Conservation (phyloP, 1,139 yeast species). For the Taphrina sp. region DNA sequence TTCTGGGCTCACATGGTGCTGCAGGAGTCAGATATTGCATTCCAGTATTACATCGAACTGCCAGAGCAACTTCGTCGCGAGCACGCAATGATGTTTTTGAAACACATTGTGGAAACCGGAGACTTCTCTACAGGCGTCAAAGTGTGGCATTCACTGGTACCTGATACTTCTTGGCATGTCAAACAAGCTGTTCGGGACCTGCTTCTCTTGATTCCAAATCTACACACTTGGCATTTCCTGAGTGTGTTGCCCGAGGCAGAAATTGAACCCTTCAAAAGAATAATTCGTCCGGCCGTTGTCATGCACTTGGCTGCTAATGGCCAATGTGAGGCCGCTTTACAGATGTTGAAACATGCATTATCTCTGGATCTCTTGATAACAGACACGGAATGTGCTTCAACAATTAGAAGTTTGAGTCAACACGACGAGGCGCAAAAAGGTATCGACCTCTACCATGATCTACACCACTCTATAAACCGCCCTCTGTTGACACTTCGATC, state of each 20-base stretch:
- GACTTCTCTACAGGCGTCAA: slow-evolving; percentile 22
- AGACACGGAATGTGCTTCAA: background rate
- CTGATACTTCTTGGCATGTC: background rate
- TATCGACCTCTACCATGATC: background rate
- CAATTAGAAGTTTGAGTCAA: background rate
- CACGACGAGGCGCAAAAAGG: background rate
- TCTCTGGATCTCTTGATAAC: background rate
- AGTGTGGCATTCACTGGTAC: background rate
- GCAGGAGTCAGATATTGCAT: slow-evolving; percentile 15
- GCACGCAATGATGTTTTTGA: slow-evolving; percentile 3
- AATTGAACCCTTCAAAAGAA: background rate
- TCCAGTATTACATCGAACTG: slow-evolving; percentile 1
- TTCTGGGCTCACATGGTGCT: slow-evolving; percentile 29
- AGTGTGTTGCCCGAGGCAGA: background rate
- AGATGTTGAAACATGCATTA: background rate
- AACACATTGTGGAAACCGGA: slow-evolving; percentile 11
- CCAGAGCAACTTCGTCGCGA: background rate
- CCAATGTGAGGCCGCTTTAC: background rate
- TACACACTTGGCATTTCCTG: slow-evolving; percentile 21
- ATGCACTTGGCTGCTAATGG: slow-evolving; percentile 13
- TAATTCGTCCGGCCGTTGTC: slow-evolving; percentile 9
- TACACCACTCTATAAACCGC: background rate
- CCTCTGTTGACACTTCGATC: background rate
- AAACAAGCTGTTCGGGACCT: background rate
- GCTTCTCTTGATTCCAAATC: slow-evolving; percentile 22